Evolutionary conservation across 768 basidiomycete genomes (phyloP), one percentile per base, ranked within the genome.

Genomic region (Lactifluus echinatus): DNA sequence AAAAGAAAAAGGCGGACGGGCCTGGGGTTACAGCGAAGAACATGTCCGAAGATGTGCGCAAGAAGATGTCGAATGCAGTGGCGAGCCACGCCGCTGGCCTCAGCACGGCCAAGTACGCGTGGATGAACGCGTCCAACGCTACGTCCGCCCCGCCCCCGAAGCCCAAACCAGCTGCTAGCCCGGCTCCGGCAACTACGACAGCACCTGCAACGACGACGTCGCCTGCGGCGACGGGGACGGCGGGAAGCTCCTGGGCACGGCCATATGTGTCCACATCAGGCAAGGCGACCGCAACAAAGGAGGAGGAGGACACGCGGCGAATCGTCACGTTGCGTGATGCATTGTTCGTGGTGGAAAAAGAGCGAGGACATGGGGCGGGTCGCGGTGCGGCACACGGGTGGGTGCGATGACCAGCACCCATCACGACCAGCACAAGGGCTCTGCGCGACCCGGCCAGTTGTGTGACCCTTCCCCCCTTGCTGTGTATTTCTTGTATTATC

Each of bases 11-110:
- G 69, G 84, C 86, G 67, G 89, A 90, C 31, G 87, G 87, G 0
- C 88, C 89, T 0, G 87, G 89, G 11, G 86, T 90, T 11, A 88
- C 87, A 0, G 89, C 90, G 53, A 75, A 87, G 55, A 93, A 92
- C 66, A 90, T 94, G 88, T 86, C 84, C 5, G 92, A 93, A 70
- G 92, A 93, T 64, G 87, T 91, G 64, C 76, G 85, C 63, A 94
- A 94, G 77, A 92, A 90, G 68, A 84, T 93, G 84, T 87, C 86
- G 33, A 92, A 95, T 68, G 87, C 87, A 23, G 87, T 89, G 6
- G 92, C 92, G 23, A 86, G 84, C 62, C 89, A 90, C 67, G 89
- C 89, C 5, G 89, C 90, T n/a, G 92, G 92, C 0, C 67, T 90
- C 21, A 82, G 84, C 1, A 70, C 70, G 50, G 83, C 86, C 21